Evolutionary conservation across 2,329 filamentous ascomycete species (phyloP).

Genomic region (Leptographium galeiforme): DNA sequence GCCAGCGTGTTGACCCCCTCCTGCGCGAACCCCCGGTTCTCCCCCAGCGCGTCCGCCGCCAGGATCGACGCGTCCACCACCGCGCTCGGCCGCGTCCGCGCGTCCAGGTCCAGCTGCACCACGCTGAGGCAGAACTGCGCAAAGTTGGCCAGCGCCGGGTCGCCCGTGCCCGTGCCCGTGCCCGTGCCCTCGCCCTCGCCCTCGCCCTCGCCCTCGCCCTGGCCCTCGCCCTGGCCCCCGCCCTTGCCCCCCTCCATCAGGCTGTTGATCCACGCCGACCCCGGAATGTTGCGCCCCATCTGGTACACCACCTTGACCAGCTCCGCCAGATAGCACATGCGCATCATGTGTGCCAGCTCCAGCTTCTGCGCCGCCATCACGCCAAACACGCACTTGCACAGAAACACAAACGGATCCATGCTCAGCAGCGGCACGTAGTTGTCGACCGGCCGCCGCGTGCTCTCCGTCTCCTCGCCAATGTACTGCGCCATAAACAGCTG

Average conservation of each 20-base stretch:
- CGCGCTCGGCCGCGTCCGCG: slow-evolving; percentile 9
- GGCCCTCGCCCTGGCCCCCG: not conserved
- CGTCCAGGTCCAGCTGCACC: slow-evolving; percentile 29
- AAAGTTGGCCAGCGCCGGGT: slow-evolving; percentile 39
- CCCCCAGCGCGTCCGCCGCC: slow-evolving; percentile 16
- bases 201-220: slow-evolving; percentile 9
- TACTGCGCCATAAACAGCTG: slow-evolving; percentile 59
- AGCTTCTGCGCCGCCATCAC: slow-evolving; percentile 53
- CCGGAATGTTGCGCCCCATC: slow-evolving; percentile 40
- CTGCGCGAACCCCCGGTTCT: slow-evolving; percentile 40
- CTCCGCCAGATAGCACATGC: slow-evolving; percentile 81
- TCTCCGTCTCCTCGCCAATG: slow-evolving; percentile 27
- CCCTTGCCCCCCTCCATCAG: slow-evolving; percentile 22
- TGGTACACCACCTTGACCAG: slow-evolving; percentile 66
- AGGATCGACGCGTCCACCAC: slow-evolving; percentile 20
- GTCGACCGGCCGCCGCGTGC: slow-evolving; percentile 28
- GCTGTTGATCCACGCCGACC: slow-evolving; percentile 32
- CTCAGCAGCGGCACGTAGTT: slow-evolving; percentile 45
- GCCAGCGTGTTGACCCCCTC: slow-evolving; percentile 38
- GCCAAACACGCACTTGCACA: slow-evolving; percentile 65
- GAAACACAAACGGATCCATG: slow-evolving; percentile 64
- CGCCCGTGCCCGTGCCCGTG: slow-evolving; percentile 6
- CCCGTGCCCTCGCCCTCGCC: no score
- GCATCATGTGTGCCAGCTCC: slow-evolving; percentile 67
- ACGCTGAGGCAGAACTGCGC: slow-evolving; percentile 39